phyloP scores from a whole-genome alignment of 1,284 basidiomycete species.

The Athelia sp. region DNA sequence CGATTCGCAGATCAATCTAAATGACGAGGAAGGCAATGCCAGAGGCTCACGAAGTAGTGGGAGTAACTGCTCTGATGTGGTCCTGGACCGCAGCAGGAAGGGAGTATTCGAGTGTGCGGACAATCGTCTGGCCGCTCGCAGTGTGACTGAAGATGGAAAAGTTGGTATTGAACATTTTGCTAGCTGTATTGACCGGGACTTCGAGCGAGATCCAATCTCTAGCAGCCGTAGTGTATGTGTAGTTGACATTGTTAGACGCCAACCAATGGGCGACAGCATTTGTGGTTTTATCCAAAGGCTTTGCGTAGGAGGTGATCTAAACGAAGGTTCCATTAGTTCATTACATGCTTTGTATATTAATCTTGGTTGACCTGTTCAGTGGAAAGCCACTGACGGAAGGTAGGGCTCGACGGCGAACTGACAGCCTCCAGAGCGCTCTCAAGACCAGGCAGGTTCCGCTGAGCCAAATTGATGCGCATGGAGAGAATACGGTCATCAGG shows the following conservation, averaged over 20 bases:
- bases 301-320: conserved; percentile 33
- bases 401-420: conserved; percentile 20
- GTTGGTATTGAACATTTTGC: conserved; percentile 31
- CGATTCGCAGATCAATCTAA: conserved; percentile 1
- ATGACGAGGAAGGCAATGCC: not conserved
- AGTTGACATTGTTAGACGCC: conserved; percentile 27
- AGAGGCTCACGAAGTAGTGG: conserved; percentile 23
- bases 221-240: conserved; percentile 23
- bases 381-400: conserved; percentile 26
- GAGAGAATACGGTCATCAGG: not conserved
- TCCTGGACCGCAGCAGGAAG: conserved; percentile 30
- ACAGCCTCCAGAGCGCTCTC: conserved; percentile 26
- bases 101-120: conserved; percentile 38
- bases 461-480: conserved; percentile 1
- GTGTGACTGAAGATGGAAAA: conserved; percentile 34
- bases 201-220: conserved; percentile 38
- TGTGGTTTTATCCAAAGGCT: conserved; percentile 27
- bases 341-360: not conserved
- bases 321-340: not conserved
- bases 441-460: conserved; percentile 25
- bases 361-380: conserved; percentile 20
- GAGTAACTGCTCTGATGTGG: conserved; percentile 36
- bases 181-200: conserved; percentile 32
- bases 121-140: conserved; percentile 20
- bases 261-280: conserved; percentile 33